Conservation (phyloP, 768 basidiomycete species). For the Pisolithus tinctorius region DNA sequence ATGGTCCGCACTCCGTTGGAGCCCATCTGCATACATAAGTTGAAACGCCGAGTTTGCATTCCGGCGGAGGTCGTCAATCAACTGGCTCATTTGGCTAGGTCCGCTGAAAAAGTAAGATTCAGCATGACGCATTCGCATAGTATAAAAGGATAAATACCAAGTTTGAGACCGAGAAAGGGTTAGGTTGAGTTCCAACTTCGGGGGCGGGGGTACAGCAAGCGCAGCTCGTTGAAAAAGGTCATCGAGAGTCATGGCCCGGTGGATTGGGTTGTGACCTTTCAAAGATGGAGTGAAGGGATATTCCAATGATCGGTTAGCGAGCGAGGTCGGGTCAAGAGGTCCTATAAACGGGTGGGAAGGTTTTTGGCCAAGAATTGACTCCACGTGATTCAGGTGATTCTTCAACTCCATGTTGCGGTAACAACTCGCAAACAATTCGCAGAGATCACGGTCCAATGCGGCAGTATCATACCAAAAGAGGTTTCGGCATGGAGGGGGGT, state of each 20-base stretch:
- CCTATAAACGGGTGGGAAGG: too few species aligned
- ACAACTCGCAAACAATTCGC: conserved; percentile 8
- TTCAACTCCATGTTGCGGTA: conserved; percentile 12
- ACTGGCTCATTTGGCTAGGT: not conserved
- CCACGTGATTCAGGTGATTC: conserved; percentile 9
- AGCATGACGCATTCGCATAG: too few species aligned
- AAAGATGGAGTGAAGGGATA: conserved; percentile 6
- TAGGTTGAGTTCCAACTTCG: not conserved
- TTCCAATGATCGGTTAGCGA: not conserved
- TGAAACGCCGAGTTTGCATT: conserved; percentile 7
- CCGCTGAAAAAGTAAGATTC: too few species aligned
- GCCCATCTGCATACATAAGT: conserved; percentile 7
- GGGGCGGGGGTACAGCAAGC: not conserved
- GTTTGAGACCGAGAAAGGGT: not conserved
- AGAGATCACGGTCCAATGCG: not conserved
- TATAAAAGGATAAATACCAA: too few species aligned
- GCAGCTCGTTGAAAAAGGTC: conserved; percentile 3
- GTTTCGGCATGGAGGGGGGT: not conserved
- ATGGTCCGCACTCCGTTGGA: conserved; percentile 8
- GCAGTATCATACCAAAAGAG: conserved; percentile 1
- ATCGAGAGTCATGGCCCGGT: not conserved
- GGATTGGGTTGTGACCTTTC: not conserved
- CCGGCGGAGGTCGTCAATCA: conserved; percentile 2
- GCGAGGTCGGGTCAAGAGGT: not conserved
- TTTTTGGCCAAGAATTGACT: conserved; percentile 2